A percentile compares a stretch with the other conserved stretches of the same genome.
These are phyloP conservation scores for Colletotrichum lindemuthianum DNA, from an alignment of 2,329 filamentous ascomycete genomes.

Conservation along the genomic window DNA sequence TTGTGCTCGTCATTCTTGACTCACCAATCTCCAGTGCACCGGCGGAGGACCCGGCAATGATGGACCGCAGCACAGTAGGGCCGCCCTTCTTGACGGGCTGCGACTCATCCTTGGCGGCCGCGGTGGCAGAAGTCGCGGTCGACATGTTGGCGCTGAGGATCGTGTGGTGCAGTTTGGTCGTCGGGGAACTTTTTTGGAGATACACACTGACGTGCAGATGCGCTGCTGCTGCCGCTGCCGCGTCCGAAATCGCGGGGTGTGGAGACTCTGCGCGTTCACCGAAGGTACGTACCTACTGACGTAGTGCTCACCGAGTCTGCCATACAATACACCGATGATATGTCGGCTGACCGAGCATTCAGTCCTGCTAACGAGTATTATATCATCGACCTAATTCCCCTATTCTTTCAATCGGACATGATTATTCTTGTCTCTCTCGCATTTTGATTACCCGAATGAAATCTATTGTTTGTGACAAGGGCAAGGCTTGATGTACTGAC, in stretches of 20 bases:
- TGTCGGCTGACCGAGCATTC: too few species aligned
- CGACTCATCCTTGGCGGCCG: constrained; percentile 38
- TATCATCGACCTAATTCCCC: too few species aligned
- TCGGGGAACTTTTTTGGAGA: constrained; percentile 12
- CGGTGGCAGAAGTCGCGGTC: constrained; percentile 36
- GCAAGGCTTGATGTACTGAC: too few species aligned
- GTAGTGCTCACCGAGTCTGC: constrained; percentile 10
- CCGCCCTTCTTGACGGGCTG: constrained; percentile 53
- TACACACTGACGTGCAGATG: constrained; percentile 17
- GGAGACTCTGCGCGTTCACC: constrained; percentile 1
- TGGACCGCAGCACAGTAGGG: constrained; percentile 86
- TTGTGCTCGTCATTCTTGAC: constrained; percentile 37
- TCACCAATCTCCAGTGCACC: constrained; percentile 93
- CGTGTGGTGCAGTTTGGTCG: constrained; percentile 13
- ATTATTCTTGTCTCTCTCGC: too few species aligned
- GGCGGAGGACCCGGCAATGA: constrained; percentile 91
- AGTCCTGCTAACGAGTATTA: too few species aligned
- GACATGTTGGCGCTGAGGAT: constrained; percentile 25
- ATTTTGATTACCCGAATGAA: too few species aligned
- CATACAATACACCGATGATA: background rate
- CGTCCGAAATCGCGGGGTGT: constrained; percentile 36
- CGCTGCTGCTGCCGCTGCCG: background rate
- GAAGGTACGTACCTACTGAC: constrained; percentile 25
- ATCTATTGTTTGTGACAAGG: too few species aligned
- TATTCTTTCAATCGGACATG: too few species aligned